phyloP scores from a whole-genome alignment of 805 yeast genomes.

The Pichia nakasei region DNA sequence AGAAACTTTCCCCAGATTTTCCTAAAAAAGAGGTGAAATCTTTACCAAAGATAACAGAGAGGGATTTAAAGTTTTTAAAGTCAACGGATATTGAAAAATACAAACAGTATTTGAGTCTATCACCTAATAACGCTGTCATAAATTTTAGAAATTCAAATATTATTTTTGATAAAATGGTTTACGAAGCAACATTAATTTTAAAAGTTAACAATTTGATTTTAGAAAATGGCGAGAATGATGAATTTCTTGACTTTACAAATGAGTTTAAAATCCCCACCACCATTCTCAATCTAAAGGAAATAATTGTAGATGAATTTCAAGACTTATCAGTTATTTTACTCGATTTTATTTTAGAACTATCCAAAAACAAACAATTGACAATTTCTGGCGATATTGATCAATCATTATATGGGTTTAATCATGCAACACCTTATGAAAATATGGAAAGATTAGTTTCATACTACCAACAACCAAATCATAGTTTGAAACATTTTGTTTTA shows the following conservation, averaged over 20 bases:
- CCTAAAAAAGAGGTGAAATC: not conserved
- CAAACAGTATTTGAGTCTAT: not conserved
- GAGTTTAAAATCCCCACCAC: not conserved
- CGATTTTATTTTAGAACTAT: slow-evolving; percentile 33
- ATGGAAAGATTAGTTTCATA: slow-evolving; percentile 15
- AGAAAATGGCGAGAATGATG: not conserved
- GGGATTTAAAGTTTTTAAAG: not conserved
- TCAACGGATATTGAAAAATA: not conserved
- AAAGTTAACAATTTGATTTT: not conserved
- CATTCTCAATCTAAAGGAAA: slow-evolving; percentile 4
- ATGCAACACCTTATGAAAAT: slow-evolving; percentile 30
- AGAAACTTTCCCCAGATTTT: not conserved
- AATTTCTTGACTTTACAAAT: not conserved
- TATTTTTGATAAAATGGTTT: slow-evolving; percentile 9
- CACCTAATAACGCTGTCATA: not conserved
- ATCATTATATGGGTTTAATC: slow-evolving; percentile 59
- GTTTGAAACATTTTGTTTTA: slow-evolving; percentile 27
- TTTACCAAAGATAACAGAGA: not conserved
- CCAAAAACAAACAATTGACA: slow-evolving; percentile 41
- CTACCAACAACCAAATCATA: slow-evolving; percentile 11
- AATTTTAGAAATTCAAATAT: not conserved
- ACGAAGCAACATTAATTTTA: slow-evolving; percentile 9
- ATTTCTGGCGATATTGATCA: slow-evolving; percentile 69
- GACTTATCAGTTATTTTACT: slow-evolving; percentile 50
- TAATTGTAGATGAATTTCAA: slow-evolving; percentile 65